phyloP scores from a whole-genome alignment of 2,329 filamentous ascomycete genomes.

The Dothistroma septosporum region DNA sequence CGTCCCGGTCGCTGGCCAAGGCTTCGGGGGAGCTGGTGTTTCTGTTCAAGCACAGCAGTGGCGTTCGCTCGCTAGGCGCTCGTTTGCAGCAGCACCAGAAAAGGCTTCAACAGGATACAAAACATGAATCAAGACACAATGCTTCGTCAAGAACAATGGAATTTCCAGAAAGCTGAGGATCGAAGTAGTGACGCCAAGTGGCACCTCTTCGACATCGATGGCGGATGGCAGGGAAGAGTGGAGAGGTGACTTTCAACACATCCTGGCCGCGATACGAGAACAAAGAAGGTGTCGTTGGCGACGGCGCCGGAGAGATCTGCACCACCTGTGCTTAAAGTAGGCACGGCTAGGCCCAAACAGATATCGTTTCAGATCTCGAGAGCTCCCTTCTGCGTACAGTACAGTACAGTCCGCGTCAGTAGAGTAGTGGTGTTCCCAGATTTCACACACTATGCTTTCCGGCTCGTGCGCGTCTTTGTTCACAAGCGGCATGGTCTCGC shows the following conservation, averaged over 20 bases:
- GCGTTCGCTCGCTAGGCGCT: background rate
- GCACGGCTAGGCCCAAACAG: background rate
- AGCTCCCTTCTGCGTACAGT: background rate
- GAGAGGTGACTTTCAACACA: background rate
- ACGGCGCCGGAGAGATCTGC: background rate
- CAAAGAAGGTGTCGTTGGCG: background rate
- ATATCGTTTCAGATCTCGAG: background rate
- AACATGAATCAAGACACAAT: background rate
- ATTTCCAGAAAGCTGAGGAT: background rate
- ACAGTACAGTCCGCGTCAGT: too few relatives aligned
- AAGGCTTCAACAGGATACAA: background rate
- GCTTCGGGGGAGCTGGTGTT: background rate
- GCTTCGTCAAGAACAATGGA: background rate
- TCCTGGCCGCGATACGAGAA: background rate
- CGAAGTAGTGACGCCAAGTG: background rate
- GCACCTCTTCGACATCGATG: background rate
- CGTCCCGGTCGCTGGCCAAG: slow-evolving; percentile 3
- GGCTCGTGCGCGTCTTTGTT: too few relatives aligned
- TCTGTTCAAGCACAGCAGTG: background rate
- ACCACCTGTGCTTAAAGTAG: background rate
- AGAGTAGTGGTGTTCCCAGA: too few relatives aligned
- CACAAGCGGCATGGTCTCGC: too few relatives aligned
- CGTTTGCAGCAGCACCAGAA: background rate
- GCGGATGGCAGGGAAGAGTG: background rate
- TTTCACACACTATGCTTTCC: too few relatives aligned